phyloP scores from a whole-genome alignment of 2,329 filamentous ascomycete genomes.

The Ciborinia camelliae region DNA sequence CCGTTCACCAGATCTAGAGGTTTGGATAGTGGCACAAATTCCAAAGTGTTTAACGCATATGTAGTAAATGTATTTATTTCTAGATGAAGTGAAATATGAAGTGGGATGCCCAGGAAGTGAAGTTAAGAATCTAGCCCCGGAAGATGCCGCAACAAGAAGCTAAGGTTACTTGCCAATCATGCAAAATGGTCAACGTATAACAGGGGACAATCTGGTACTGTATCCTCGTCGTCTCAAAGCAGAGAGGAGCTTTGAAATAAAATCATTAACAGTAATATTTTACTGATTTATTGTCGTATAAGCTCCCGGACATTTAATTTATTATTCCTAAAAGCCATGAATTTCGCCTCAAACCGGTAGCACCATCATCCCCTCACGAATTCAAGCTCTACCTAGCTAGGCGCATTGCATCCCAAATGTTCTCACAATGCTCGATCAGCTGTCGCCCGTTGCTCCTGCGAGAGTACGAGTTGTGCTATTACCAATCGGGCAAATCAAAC shows the following conservation, averaged over 20 bases:
- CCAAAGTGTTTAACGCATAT: no score
- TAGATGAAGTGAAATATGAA: neutral
- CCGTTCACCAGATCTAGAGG: no score
- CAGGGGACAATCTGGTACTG: conserved; percentile 19
- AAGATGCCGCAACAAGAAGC: neutral
- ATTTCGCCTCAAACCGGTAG: conserved; percentile 1
- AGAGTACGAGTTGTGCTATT: conserved; percentile 84
- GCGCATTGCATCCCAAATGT: conserved; percentile 42
- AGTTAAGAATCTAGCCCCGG: conserved; percentile 12
- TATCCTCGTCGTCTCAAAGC: conserved; percentile 5
- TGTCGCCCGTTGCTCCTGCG: conserved; percentile 87
- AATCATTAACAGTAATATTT: neutral
- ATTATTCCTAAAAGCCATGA: conserved; percentile 3
- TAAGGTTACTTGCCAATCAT: neutral
- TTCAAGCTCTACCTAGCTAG: conserved; percentile 21
- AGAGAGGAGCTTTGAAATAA: conserved; percentile 2
- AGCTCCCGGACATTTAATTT: conserved; percentile 10
- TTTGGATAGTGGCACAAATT: neutral
- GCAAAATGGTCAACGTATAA: conserved; percentile 18
- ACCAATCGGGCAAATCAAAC: conserved; percentile 81
- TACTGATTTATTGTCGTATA: neutral
- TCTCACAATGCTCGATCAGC: conserved; percentile 80
- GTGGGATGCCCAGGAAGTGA: neutral
- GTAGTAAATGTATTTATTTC: neutral
- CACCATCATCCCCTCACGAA: neutral